Conservation (phyloP, 73 alveolate genomes). For the Blepharisma japonicum region DNA sequence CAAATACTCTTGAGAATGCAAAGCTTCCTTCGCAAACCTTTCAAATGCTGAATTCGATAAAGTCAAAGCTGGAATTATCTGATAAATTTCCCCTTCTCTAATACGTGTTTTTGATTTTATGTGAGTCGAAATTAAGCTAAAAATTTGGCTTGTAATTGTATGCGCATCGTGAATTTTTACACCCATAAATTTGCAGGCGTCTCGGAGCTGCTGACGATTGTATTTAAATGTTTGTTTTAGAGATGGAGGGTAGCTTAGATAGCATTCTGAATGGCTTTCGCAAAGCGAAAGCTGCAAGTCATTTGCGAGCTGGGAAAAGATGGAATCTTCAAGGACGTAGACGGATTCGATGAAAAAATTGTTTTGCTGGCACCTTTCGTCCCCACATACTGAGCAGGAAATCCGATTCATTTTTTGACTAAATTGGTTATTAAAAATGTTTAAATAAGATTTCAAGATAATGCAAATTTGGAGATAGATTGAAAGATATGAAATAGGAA, state of each 20-base stretch:
- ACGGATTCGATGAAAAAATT: neutral
- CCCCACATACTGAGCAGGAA: neutral
- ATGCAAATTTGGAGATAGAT: too few relatives aligned
- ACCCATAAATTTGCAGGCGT: slow-evolving; percentile 9
- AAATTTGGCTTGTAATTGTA: neutral
- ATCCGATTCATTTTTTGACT: neutral
- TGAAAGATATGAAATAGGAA: too few relatives aligned
- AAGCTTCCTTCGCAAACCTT: neutral
- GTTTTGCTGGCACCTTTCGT: slow-evolving; percentile 5
- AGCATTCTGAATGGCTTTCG: neutral
- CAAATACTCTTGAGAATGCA: neutral
- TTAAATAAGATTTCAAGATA: too few relatives aligned
- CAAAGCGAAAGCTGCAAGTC: neutral
- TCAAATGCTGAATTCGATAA: neutral
- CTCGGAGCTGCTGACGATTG: slow-evolving; percentile 4
- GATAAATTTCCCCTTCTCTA: neutral
- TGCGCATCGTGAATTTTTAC: neutral
- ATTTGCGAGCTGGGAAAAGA: neutral
- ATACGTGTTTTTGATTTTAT: neutral
- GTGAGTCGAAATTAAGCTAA: neutral
- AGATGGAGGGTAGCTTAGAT: neutral
- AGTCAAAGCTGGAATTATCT: neutral
- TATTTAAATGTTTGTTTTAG: neutral
- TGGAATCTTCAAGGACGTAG: neutral
- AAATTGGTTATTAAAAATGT: too few relatives aligned